Percentiles rank a stretch among this genome's conserved stretches.
Evolutionary conservation across 495 filamentous ascomycete genomes (phyloP).

Genomic region (Penicillium goetzii): DNA sequence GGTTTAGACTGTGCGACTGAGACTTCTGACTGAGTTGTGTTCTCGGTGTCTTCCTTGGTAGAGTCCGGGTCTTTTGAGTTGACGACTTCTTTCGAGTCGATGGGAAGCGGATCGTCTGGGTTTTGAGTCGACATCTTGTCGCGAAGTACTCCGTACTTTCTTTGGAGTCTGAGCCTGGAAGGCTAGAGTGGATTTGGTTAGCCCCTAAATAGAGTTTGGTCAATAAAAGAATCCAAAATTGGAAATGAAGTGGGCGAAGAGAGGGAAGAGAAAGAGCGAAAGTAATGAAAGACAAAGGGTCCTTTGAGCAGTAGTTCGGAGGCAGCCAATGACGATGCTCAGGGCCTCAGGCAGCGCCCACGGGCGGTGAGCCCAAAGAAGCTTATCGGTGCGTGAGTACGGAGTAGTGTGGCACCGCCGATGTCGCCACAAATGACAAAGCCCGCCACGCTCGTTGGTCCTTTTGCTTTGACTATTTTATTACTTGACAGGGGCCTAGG

Average conservation of each 20-base stretch:
- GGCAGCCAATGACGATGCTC: constrained; percentile 20
- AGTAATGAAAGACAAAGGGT: neutral
- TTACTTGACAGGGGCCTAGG: neutral
- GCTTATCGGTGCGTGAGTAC: constrained; percentile 33
- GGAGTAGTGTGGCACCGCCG: constrained; percentile 23
- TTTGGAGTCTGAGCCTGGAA: neutral
- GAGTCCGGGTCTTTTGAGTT: neutral
- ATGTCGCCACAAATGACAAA: constrained; percentile 51
- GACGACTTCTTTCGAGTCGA: neutral
- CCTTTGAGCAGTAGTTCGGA: constrained; percentile 8
- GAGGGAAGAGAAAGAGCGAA: neutral
- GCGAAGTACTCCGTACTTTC: neutral
- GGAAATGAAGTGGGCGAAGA: neutral
- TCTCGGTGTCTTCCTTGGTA: neutral
- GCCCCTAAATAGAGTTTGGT: neutral
- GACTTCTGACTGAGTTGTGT: neutral
- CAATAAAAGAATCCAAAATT: neutral
- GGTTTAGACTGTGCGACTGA: neutral
- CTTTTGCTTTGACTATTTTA: constrained; percentile 14
- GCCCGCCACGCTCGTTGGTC: constrained; percentile 29
- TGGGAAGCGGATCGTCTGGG: neutral
- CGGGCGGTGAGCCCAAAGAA: constrained; percentile 34
- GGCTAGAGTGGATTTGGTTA: neutral
- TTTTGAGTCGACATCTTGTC: constrained; percentile 4
- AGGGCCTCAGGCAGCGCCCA: constrained; percentile 3